Base-by-base conservation (phyloP, 1,284 basidiomycete species). In the Tilletiaria anomala region DNA sequence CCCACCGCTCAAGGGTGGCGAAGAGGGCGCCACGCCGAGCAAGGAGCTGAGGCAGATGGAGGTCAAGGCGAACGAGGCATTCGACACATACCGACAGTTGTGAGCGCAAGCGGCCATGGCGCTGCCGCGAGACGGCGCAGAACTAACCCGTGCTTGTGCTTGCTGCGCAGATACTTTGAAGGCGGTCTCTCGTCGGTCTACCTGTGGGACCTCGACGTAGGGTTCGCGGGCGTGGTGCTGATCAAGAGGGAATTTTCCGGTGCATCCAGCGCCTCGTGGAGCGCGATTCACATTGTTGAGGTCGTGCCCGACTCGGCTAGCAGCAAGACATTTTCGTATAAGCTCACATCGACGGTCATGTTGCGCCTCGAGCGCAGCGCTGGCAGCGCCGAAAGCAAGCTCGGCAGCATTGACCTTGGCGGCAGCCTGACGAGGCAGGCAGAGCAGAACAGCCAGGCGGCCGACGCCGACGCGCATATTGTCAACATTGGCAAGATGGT, bases 251-350 rank as follows among this genome's bases (percentile, higher is more conserved):
- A 39, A 32, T 22, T 22, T 24, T 39, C 6, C 16, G 31, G 15
- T 31, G 14, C n/a, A 39, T 17, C n/a, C 15, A 3, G 19, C 10
- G 18, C 14, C 23, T 23, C 24, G 17, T 99, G 93, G 93, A 89
- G 97, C 68, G 93, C 88, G 3, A 85, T 99, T 47, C 93, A 99
- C 67, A 91, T 97, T 34, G 96, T 99, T 59, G 93, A 97, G 68
- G 78, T 83, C 3, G 75, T 77, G 20, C 88, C 94, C 67, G 75
- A 88, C 35, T 79, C 82, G 55, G 86, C 91, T 3, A 84, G 85
- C 62, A 21, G 23, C 11, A 39, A 39, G 38, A n/a, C 23, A 12
- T 22, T 26, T 10, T 19, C 22, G 26, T 97, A 97, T 73, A 96
- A 96, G 71, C 75, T 99, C 45, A 97, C 91, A 1, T 88, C 84